Evolutionary conservation across 148 eudicot genomes (phyloP).

Genomic region (Chenopodium quinoa): DNA sequence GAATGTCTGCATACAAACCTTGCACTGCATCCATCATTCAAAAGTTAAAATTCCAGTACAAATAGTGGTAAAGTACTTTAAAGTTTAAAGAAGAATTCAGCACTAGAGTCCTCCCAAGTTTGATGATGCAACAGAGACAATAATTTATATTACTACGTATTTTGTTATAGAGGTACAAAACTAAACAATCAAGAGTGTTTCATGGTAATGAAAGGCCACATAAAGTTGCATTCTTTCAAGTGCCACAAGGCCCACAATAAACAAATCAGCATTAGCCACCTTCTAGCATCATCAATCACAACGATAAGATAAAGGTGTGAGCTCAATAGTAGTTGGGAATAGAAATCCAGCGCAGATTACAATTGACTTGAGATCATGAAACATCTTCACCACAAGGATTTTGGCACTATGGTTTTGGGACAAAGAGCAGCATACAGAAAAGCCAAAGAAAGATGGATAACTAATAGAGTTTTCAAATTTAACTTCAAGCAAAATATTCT

Average conservation of each 20-base stretch:
- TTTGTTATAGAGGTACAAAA: background rate
- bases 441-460: too few species aligned
- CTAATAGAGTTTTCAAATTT: background rate
- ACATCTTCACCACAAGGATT: background rate
- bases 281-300: conserved; percentile 10
- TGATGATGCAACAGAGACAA: background rate
- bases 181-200: background rate
- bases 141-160: background rate
- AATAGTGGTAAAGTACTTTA: background rate
- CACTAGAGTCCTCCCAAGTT: background rate
- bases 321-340: background rate
- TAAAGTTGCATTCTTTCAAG: conserved; percentile 11
- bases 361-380: background rate
- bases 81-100: background rate
- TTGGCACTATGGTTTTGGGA: background rate
- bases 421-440: background rate
- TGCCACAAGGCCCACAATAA: background rate
- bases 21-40: conserved; percentile 66
- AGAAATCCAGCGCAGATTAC: background rate
- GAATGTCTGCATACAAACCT: conserved; percentile 96
- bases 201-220: background rate
- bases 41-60: background rate
- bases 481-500: background rate
- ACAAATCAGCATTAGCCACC: conserved; percentile 7
- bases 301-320: background rate